Evolutionary conservation across 352 stramenopile species (phyloP), one percentile per base, ranked within the genome.

Genomic region (Phytophthora tubulina): DNA sequence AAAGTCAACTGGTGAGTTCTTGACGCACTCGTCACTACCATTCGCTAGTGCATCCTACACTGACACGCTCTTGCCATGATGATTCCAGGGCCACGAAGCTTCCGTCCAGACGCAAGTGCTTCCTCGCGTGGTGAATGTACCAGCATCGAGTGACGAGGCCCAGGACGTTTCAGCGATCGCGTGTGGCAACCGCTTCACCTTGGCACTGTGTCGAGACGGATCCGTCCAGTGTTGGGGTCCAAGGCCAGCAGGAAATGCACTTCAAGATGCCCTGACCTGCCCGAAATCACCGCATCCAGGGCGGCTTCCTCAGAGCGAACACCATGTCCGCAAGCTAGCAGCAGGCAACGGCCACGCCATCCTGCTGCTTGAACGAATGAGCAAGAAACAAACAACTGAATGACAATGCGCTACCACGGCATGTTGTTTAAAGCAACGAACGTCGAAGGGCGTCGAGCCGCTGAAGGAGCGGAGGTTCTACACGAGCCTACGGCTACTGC

Each of bases 1-100:
- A 94, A 70, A 80, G 81, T 1, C 88, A 95, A 73, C 44, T 95
- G 77, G 88, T 94, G 72, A 52, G 75, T 72, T 48, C 35, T 55
- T 57, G 32, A 55, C 42, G 32, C 21, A 55, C 14, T 62, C 42
- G 36, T 27, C 53, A 57, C 15, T 42, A 27, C 15, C 10, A 60
- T 36, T 8, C 15, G 36, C 31, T 57, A 27, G 2, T 45, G 32
- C 21, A 15, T 35, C 30, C 5, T 48, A 39, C 63, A 54, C 50
- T 70, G 51, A 76, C 41, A 63, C 44, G 3, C 31, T 59, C 21
- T 30, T 38, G 10, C 5, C 33, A 27, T 38, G 21, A 33, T 65
- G 31, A 49, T 31, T 44, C 15, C 39, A 82, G 73, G 66, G 58
- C 3, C 45, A 61, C 31, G 76, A 67, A 45, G 36, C 21, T 46